These are phyloP conservation scores for Kluyveromyces lactis DNA, from an alignment of 805 yeast species.

Conservation along the genomic window DNA sequence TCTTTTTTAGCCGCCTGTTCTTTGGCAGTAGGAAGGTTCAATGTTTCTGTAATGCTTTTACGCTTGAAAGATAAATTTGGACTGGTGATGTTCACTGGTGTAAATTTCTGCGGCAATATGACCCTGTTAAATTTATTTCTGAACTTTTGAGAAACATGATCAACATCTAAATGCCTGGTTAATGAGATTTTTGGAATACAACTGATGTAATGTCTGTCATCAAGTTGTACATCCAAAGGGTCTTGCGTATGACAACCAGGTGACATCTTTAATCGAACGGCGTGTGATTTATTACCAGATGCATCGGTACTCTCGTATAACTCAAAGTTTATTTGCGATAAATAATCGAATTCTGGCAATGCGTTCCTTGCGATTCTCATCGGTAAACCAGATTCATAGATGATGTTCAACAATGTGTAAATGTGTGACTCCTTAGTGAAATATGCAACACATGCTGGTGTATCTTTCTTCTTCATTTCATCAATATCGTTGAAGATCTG, in stretches of 20 bases:
- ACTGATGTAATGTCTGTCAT: constrained; percentile 92
- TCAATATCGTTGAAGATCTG: constrained; percentile 77
- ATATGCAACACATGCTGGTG: constrained; percentile 80
- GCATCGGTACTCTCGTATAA: constrained; percentile 75
- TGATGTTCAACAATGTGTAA: constrained; percentile 82
- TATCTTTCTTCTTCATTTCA: constrained; percentile 65
- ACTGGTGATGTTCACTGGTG: constrained; percentile 80
- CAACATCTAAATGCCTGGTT: constrained; percentile 90
- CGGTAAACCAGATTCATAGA: constrained; percentile 90
- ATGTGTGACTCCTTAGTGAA: constrained; percentile 97
- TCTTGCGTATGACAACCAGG: constrained; percentile 99
- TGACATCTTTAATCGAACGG: constrained; percentile 82
- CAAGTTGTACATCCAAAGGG: constrained; percentile 93
- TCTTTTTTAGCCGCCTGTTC: too few species aligned
- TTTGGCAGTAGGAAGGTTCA: neutral
- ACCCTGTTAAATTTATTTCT: constrained; percentile 80
- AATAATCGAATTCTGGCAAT: constrained; percentile 89
- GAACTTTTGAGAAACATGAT: constrained; percentile 73
- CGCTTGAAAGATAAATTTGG: constrained; percentile 35
- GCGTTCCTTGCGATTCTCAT: constrained; percentile 93
- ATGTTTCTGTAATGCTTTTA: constrained; percentile 4
- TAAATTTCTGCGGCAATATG: constrained; percentile 80
- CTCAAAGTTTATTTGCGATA: constrained; percentile 92
- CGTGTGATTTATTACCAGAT: constrained; percentile 69
- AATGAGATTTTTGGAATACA: constrained; percentile 86